phyloP scores from a whole-genome alignment of 2,329 filamentous ascomycete species.

The Thielaviopsis punctulata region DNA sequence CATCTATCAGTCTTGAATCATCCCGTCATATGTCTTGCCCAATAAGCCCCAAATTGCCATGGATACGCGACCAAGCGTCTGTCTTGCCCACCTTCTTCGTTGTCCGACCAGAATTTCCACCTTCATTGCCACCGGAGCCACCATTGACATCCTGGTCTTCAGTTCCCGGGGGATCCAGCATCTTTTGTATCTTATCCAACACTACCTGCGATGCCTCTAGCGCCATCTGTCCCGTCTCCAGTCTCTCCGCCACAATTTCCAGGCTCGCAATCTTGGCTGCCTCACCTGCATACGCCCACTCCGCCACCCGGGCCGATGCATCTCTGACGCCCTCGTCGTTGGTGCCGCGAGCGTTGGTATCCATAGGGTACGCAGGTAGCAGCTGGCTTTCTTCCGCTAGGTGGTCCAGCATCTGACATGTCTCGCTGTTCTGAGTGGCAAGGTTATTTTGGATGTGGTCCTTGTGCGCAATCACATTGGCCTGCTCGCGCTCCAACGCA shows the following conservation, averaged over 20 bases:
- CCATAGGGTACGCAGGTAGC: slow-evolving; percentile 33
- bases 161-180: slow-evolving; percentile 24
- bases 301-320: slow-evolving; percentile 26
- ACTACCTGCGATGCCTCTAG: slow-evolving; percentile 34
- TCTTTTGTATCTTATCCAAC: slow-evolving; percentile 30
- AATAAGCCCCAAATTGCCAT: slow-evolving; percentile 37
- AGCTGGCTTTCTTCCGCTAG: slow-evolving; percentile 46
- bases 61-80: slow-evolving; percentile 33
- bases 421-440: slow-evolving; percentile 32
- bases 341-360: slow-evolving; percentile 27
- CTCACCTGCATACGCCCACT: slow-evolving; percentile 44
- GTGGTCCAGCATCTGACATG: slow-evolving; percentile 31
- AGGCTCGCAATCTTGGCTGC: slow-evolving; percentile 41
- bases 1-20: background rate
- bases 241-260: slow-evolving; percentile 39
- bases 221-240: slow-evolving; percentile 40
- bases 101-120: background rate
- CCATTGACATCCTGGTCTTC: slow-evolving; percentile 14
- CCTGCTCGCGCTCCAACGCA: slow-evolving; percentile 37
- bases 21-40: slow-evolving; percentile 18
- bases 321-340: slow-evolving; percentile 18
- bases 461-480: slow-evolving; percentile 38
- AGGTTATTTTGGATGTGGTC: slow-evolving; percentile 35
- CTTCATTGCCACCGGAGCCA: background rate
- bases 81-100: slow-evolving; percentile 13